Evolutionary conservation across 2,329 filamentous ascomycete genomes (phyloP).

Genomic region (Cladosporium sp.): DNA sequence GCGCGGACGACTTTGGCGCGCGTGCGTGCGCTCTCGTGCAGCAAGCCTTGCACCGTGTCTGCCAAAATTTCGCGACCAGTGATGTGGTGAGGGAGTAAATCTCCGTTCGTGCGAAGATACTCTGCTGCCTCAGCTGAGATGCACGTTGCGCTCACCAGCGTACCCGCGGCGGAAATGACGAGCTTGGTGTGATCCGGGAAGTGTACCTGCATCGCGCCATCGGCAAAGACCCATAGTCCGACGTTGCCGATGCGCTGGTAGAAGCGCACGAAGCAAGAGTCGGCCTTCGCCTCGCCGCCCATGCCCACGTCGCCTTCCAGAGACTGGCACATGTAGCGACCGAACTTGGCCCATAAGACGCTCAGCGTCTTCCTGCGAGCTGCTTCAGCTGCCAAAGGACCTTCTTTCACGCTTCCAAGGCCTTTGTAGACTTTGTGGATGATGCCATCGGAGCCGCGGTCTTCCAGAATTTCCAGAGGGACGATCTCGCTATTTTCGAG

Average conservation of each 20-base stretch:
- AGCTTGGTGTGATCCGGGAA: constrained; percentile 87
- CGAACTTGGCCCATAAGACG: constrained; percentile 65
- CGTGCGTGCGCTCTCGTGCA: constrained; percentile 54
- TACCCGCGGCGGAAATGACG: constrained; percentile 69
- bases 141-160: constrained; percentile 73
- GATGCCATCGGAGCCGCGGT: constrained; percentile 61
- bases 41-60: constrained; percentile 67
- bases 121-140: constrained; percentile 67
- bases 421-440: constrained; percentile 54
- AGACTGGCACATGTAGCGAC: constrained; percentile 60
- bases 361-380: constrained; percentile 52
- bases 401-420: constrained; percentile 30
- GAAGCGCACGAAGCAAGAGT: constrained; percentile 62
- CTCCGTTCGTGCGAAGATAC: constrained; percentile 60
- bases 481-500: constrained; percentile 53
- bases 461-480: constrained; percentile 68
- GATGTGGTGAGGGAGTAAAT: constrained; percentile 60
- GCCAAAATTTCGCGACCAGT: constrained; percentile 67
- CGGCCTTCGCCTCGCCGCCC: constrained; percentile 30
- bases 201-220: constrained; percentile 77
- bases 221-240: constrained; percentile 75
- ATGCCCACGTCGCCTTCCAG: constrained; percentile 39
- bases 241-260: constrained; percentile 79
- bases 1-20: constrained; percentile 56
- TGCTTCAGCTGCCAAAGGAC: constrained; percentile 25